Evolutionary conservation across 805 yeast species (phyloP), one percentile per base, ranked within the genome.

Genomic region (Pichia paraexigua): DNA sequence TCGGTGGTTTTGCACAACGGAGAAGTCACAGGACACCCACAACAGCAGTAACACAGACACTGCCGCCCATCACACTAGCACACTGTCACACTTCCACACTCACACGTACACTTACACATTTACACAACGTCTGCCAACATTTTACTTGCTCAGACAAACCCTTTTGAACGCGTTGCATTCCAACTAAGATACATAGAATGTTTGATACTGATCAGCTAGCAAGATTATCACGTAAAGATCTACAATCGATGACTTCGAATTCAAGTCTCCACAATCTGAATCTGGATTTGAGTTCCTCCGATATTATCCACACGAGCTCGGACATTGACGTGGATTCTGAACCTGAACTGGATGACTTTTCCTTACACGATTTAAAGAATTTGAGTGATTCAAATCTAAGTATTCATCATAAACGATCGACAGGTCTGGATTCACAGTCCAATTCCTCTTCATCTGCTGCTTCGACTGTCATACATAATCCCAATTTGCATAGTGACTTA

Each of bases 391-490:
- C 52, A 11, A 50, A 49, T 12, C 46, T 56, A 15, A 24, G 5
- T 1, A 18, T 5, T 11, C 39, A n/a, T 3, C 13, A 5, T 13
- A 28, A 30, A 21, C 22, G 13, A 8, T 7, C n/a, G 3, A 20
- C 18, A 49, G 48, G 48, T 10, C 25, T 41, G 42, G 53, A 52
- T 49, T 42, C 51, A 20, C 40, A 58, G 45, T 60, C 65, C 2
- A 57, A 58, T 18, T 53, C 63, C 7, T 60, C 65, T 2, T 61
- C 65, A 8, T 62, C 62, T 30, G 60, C 66, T 6, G 58, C 62
- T 12, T 63, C 68, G 5, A 63, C 67, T 0, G 64, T 64, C n/a
- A 56, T 64, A 15, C 63, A 60, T 48, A 46, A 49, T 27, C 49
- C 51, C 48, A 47, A 45, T 41, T 22, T 53, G 44, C 21, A 48